Conservation (phyloP, 2,329 filamentous ascomycete species). For the Aspergillus alliaceus region DNA sequence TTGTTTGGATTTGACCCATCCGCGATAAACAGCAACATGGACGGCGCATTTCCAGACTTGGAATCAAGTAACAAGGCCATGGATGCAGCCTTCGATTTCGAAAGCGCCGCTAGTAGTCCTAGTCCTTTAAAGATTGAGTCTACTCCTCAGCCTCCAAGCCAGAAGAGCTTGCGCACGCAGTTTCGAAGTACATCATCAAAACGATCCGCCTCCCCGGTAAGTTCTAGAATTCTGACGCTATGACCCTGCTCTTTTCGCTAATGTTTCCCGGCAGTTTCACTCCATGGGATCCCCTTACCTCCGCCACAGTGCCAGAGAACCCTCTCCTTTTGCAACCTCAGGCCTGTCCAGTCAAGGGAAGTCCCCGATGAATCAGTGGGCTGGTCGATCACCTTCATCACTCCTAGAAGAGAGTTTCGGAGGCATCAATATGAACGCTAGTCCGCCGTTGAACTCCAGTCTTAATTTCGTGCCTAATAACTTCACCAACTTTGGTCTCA, state of each 20-base stretch:
- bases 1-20: constrained; percentile 41
- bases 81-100: constrained; percentile 51
- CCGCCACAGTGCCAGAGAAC: constrained; percentile 35
- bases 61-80: constrained; percentile 49
- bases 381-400: constrained; percentile 44
- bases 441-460: constrained; percentile 42
- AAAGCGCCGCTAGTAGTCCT: constrained; percentile 49
- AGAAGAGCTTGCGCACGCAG: constrained; percentile 26
- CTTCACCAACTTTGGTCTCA: constrained; percentile 39
- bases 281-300: constrained; percentile 32
- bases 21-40: constrained; percentile 30
- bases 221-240: constrained; percentile 1
- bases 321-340: constrained; percentile 37
- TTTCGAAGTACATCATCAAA: constrained; percentile 27
- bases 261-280: constrained; percentile 18
- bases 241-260: neutral
- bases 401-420: constrained; percentile 47
- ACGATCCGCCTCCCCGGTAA: constrained; percentile 31
- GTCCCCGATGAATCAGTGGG: constrained; percentile 39
- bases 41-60: constrained; percentile 37
- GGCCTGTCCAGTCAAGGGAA: constrained; percentile 31
- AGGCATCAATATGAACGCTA: constrained; percentile 46
- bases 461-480: constrained; percentile 36
- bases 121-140: constrained; percentile 39
- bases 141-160: constrained; percentile 22